Evolutionary conservation across 2,329 filamentous ascomycete genomes (phyloP), one percentile per base, ranked within the genome.

Genomic region (Claviceps sorghi): DNA sequence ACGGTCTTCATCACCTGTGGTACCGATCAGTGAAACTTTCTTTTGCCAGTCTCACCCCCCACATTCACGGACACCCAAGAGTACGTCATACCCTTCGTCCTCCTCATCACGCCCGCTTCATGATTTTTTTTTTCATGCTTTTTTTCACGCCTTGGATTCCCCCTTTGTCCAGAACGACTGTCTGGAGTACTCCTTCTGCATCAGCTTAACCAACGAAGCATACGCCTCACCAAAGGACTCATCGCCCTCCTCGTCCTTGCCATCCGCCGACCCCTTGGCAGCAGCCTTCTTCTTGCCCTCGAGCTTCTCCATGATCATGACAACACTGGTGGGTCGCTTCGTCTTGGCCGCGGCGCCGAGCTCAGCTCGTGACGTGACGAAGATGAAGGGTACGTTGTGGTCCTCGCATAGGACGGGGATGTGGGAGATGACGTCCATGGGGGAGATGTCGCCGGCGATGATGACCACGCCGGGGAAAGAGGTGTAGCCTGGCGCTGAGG

Each of bases 341-440:
- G 93, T 98, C 69, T 84, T 86, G 55, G 90, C 90, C 3, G 93
- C 91, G 60, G 88, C 87, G 64, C 93, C 93, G 53, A 98, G 82
- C 74, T 97, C 91, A 56, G 89, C 91, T 61, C 93, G 84, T 64
- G 86, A 94, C 55, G 84, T 82, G 62, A 98, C 87, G 70, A 94
- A 98, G 69, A 98, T 82, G 74, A 97, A 98, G 36, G 93, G 93
- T 55, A 96, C 88, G 71, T 87, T 88, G 78, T 96, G 90, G 73
- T 97, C 91, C 74, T 98, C 93, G 78, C 93, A 97, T 54, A 97
- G 84, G 53, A 98, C 87, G 62, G 93, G 93, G 59, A 98, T 87
- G 73, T 98, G 93, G 55, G 88, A 93, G 73, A 98, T 96, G 68
- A 98, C 93, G 70, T 98, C 93, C 83, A 93, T 91, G 59, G 93